Evolutionary conservation across 2,329 filamentous ascomycete genomes (phyloP).

Genomic region (Scedosporium aurantiacum): DNA sequence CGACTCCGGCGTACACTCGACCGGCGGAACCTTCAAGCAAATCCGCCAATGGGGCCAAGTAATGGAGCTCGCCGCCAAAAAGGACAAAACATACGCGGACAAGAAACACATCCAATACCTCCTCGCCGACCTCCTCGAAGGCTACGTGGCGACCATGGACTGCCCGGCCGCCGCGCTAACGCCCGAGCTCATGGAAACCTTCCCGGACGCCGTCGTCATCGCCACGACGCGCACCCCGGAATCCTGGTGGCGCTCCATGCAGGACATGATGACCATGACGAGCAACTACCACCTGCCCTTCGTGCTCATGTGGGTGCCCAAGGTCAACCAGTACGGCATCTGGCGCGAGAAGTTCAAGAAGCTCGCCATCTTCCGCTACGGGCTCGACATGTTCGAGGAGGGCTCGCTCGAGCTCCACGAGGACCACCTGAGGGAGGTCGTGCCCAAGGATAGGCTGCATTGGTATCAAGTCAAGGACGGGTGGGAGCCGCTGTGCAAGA

Average conservation of each 20-base stretch:
- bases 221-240: conserved; percentile 27
- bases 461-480: conserved; percentile 24
- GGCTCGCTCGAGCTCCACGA: conserved; percentile 17
- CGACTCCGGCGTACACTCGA: conserved; percentile 22
- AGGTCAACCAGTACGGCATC: conserved; percentile 19
- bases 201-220: conserved; percentile 37
- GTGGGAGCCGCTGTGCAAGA: conserved; percentile 23
- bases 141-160: conserved; percentile 29
- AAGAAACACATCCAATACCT: conserved; percentile 24
- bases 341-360: conserved; percentile 16
- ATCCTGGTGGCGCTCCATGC: conserved; percentile 22
- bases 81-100: conserved; percentile 16
- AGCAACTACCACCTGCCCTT: conserved; percentile 22
- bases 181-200: conserved; percentile 35
- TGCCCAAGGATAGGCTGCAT: conserved; percentile 22
- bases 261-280: conserved; percentile 22
- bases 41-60: conserved; percentile 16
- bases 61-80: conserved; percentile 21
- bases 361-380: conserved; percentile 16
- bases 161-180: conserved; percentile 29
- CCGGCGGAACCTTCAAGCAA: conserved; percentile 10
- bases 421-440: conserved; percentile 19
- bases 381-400: conserved; percentile 14
- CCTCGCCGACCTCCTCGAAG: conserved; percentile 21
- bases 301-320: conserved; percentile 21